Evolutionary conservation across 768 basidiomycete genomes (phyloP).

Genomic region (Termitomyces sp.): DNA sequence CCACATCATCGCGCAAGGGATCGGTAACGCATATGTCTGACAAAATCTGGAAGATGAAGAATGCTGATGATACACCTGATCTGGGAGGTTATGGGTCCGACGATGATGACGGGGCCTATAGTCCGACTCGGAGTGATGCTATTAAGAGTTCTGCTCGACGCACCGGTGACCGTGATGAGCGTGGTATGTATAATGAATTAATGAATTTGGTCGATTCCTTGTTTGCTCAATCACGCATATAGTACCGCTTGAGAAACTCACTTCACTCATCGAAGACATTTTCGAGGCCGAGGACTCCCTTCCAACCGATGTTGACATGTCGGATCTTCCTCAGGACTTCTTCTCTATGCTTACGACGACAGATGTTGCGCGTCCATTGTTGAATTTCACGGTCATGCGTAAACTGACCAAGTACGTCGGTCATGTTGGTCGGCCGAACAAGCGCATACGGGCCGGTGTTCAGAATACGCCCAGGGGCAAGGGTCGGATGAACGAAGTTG

Average conservation of each 20-base stretch:
- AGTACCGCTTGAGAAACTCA: conserved; percentile 77
- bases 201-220: not conserved
- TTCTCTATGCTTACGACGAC: conserved; percentile 56
- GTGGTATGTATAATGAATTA: conserved; percentile 41
- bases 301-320: conserved; percentile 49
- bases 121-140: conserved; percentile 30
- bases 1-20: conserved; percentile 34
- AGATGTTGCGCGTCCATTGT: conserved; percentile 57
- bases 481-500: conserved; percentile 67
- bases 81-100: conserved; percentile 60
- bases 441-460: conserved; percentile 51
- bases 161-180: conserved; percentile 74
- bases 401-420: conserved; percentile 71
- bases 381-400: conserved; percentile 54
- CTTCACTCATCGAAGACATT: conserved; percentile 75
- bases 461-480: conserved; percentile 46
- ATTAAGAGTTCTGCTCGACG: conserved; percentile 52
- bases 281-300: conserved; percentile 79
- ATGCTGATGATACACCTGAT: conserved; percentile 35
- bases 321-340: conserved; percentile 54
- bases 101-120: conserved; percentile 33
- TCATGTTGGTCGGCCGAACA: conserved; percentile 64
- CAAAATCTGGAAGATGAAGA: conserved; percentile 26
- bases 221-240: not conserved
- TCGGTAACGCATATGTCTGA: conserved; percentile 14